These are phyloP conservation scores for Endothia cerciana DNA, from an alignment of 2,329 filamentous ascomycete species.

Conservation along the genomic window DNA sequence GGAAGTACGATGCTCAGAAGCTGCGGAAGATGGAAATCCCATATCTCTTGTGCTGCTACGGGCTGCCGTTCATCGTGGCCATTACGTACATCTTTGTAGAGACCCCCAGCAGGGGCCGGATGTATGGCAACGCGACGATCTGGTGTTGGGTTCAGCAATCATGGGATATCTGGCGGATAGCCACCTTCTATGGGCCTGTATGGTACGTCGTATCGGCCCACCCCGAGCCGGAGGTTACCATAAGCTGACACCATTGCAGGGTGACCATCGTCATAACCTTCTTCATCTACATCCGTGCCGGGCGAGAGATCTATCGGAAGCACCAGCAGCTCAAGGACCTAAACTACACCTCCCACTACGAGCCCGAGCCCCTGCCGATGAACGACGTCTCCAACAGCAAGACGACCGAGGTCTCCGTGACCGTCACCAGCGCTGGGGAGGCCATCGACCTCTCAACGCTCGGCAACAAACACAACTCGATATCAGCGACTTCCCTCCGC, in stretches of 20 bases:
- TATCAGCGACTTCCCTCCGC: not conserved
- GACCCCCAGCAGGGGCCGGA: constrained; percentile 52
- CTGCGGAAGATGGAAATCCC: constrained; percentile 71
- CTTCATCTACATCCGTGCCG: constrained; percentile 69
- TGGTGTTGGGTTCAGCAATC: constrained; percentile 78
- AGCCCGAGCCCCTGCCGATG: constrained; percentile 45
- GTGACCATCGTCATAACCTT: constrained; percentile 64
- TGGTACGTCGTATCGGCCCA: constrained; percentile 53
- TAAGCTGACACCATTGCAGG: constrained; percentile 45
- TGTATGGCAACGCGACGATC: constrained; percentile 76
- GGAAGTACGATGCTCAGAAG: constrained; percentile 67
- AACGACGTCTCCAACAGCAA: constrained; percentile 56
- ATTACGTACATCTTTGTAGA: constrained; percentile 68
- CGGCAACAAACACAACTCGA: constrained; percentile 25
- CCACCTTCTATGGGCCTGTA: constrained; percentile 73
- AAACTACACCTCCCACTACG: constrained; percentile 48
- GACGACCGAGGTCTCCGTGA: constrained; percentile 68
- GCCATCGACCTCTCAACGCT: constrained; percentile 42
- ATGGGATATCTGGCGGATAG: constrained; percentile 75
- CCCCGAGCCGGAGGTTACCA: not conserved
- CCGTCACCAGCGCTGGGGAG: constrained; percentile 47
- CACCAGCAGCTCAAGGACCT: constrained; percentile 62
- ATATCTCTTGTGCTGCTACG: constrained; percentile 73
- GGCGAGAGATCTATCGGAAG: constrained; percentile 68
- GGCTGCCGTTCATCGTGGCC: constrained; percentile 71